phyloP scores from a whole-genome alignment of 148 eudicot species.

The Chenopodium album region DNA sequence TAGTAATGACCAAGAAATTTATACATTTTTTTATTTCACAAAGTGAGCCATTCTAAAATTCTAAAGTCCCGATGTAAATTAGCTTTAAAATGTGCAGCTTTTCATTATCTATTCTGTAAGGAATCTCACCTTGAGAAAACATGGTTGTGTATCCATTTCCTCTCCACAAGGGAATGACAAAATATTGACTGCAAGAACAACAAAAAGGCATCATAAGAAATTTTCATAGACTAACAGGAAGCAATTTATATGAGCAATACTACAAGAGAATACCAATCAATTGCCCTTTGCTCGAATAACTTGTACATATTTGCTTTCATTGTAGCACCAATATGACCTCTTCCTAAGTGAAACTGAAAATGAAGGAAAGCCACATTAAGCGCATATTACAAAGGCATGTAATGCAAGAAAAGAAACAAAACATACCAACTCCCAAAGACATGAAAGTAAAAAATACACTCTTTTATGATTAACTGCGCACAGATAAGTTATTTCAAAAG shows the following conservation, averaged over 20 bases:
- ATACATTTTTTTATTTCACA: not conserved
- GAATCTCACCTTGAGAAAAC: slow-evolving; percentile 81
- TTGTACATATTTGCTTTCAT: slow-evolving; percentile 68
- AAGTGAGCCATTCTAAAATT: not conserved
- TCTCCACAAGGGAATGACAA: slow-evolving; percentile 89
- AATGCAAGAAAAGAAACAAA: not conserved
- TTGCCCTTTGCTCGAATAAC: slow-evolving; percentile 72
- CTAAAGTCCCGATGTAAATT: not conserved
- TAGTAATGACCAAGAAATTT: too few species aligned
- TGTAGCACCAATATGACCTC: slow-evolving; percentile 86
- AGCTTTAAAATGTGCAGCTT: not conserved
- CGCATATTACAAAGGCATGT: not conserved
- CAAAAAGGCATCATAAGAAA: slow-evolving; percentile 20
- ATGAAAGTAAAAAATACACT: not conserved
- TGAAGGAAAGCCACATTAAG: slow-evolving; percentile 1
- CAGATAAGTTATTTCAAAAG: not conserved
- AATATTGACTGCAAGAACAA: slow-evolving; percentile 57
- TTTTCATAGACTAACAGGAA: slow-evolving; percentile 2
- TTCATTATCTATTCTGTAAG: not conserved
- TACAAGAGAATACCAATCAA: slow-evolving; percentile 53
- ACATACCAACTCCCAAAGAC: not conserved
- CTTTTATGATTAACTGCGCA: not conserved
- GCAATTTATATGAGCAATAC: not conserved
- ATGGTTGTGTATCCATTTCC: slow-evolving; percentile 92
- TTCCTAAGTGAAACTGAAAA: slow-evolving; percentile 80